A percentile compares a stretch with the other conserved stretches of the same genome.
These are phyloP conservation scores for Tetradesmus obliquus DNA, from an alignment of 139 green algal genomes.

Conservation along the genomic window DNA sequence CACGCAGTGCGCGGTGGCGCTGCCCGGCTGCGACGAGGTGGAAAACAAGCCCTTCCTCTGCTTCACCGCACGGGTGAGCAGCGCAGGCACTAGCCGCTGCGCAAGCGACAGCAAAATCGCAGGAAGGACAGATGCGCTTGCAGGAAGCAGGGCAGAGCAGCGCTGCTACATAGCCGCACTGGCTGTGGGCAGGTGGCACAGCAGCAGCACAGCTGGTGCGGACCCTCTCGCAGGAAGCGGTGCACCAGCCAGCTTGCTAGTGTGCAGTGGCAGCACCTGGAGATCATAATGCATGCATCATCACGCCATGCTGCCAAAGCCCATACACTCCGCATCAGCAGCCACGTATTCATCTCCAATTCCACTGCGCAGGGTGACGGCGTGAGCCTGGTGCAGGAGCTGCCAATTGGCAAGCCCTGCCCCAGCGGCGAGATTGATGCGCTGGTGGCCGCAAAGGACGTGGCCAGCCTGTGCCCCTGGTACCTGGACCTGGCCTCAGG, in stretches of 20 bases:
- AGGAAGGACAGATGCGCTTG: neutral
- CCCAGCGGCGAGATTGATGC: constrained; percentile 62
- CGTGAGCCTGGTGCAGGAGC: constrained; percentile 78
- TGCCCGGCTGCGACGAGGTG: constrained; percentile 28
- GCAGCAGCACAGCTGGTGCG: too few relatives aligned
- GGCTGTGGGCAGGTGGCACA: too few relatives aligned
- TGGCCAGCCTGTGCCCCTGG: constrained; percentile 67
- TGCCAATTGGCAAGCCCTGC: constrained; percentile 77
- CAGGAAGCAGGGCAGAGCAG: neutral
- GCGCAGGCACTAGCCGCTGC: neutral
- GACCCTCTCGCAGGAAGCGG: too few relatives aligned
- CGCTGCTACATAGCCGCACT: too few relatives aligned
- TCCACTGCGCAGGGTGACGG: constrained; percentile 7
- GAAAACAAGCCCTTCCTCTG: constrained; percentile 71
- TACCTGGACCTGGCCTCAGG: constrained; percentile 79
- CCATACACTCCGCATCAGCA: neutral
- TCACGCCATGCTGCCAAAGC: too few relatives aligned
- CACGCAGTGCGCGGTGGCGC: constrained; percentile 51
- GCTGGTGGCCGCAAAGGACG: constrained; percentile 61
- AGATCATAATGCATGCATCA: neutral
- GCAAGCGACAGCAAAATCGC: neutral
- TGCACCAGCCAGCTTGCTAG: too few relatives aligned
- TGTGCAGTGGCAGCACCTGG: too few relatives aligned
- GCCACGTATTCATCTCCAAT: neutral
- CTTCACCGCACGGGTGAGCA: constrained; percentile 61